These are phyloP conservation scores for Penicillium ochrochloron DNA, from an alignment of 495 filamentous ascomycete species.

Conservation along the genomic window DNA sequence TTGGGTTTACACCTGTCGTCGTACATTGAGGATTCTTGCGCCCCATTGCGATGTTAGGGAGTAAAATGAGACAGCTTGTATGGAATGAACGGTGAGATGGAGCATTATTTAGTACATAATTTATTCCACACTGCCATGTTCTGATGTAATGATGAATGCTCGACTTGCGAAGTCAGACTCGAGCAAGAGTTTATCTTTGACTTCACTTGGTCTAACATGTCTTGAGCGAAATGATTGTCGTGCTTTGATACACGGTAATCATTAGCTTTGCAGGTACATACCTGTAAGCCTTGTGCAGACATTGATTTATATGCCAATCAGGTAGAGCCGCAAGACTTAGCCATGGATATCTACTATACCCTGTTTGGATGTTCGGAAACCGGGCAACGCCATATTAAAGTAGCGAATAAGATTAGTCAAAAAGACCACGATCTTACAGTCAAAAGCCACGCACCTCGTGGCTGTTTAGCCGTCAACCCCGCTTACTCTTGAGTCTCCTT, in stretches of 20 bases:
- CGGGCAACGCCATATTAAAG: neutral
- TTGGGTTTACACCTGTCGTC: neutral
- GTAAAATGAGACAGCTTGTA: neutral
- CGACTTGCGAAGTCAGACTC: neutral
- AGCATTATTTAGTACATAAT: neutral
- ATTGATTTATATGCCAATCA: neutral
- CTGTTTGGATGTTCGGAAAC: neutral
- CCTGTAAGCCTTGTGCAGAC: too few species aligned
- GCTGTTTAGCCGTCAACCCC: neutral
- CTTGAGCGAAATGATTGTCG: too few species aligned
- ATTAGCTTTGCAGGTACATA: too few species aligned
- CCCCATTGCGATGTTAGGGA: neutral
- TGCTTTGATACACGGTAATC: too few species aligned
- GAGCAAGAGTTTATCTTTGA: too few species aligned
- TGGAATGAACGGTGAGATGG: neutral
- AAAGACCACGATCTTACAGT: neutral
- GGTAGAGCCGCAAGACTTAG: neutral
- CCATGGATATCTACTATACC: too few species aligned
- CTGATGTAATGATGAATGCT: neutral
- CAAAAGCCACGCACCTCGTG: neutral
- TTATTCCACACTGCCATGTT: neutral
- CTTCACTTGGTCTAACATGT: too few species aligned
- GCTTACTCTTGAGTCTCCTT: neutral
- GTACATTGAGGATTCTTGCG: neutral
- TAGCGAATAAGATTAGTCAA: neutral